Percentiles rank a stretch among this genome's conserved stretches.
Evolutionary conservation across 768 basidiomycete species (phyloP).

Genomic region (Myochromella boudieri): DNA sequence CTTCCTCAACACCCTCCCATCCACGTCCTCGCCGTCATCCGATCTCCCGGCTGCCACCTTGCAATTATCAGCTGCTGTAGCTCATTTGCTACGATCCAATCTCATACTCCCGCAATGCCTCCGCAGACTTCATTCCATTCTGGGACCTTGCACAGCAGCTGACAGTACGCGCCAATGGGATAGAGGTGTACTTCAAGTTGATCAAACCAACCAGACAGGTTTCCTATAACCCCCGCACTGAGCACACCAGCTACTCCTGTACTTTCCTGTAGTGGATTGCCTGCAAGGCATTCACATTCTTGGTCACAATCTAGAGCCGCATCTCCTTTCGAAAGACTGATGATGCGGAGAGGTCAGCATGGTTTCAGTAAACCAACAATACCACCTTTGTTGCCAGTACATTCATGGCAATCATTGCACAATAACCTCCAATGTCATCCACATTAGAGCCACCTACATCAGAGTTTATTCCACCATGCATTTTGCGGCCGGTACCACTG

Average conservation of each 20-base stretch:
- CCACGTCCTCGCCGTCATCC: too few relatives aligned
- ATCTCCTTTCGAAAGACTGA: too few relatives aligned
- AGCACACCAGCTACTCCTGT: conserved; percentile 32
- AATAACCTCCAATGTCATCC: conserved; percentile 28
- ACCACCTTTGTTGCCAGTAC: neutral
- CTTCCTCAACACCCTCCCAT: too few relatives aligned
- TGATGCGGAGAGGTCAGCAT: too few relatives aligned
- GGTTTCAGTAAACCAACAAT: too few relatives aligned
- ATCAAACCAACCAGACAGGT: conserved; percentile 61
- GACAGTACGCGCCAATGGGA: conserved; percentile 58
- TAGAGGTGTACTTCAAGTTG: conserved; percentile 61
- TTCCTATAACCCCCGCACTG: conserved; percentile 46
- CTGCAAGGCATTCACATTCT: neutral
- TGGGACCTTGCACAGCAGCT: conserved; percentile 50
- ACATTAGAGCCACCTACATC: too few relatives aligned
- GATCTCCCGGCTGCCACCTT: conserved; percentile 54
- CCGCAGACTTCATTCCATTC: conserved; percentile 51
- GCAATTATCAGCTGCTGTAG: conserved; percentile 48
- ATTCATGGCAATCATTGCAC: conserved; percentile 23
- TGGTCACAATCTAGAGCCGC: too few relatives aligned
- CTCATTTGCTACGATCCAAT: conserved; percentile 56
- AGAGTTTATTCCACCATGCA: conserved; percentile 36
- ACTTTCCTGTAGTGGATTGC: conserved; percentile 13
- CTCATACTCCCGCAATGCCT: conserved; percentile 60
- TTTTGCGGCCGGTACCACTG: conserved; percentile 38